A percentile compares a stretch with the other conserved stretches of the same genome.
These are phyloP conservation scores for Colletotrichum agaves DNA, from an alignment of 2,329 filamentous ascomycete species.

Conservation along the genomic window DNA sequence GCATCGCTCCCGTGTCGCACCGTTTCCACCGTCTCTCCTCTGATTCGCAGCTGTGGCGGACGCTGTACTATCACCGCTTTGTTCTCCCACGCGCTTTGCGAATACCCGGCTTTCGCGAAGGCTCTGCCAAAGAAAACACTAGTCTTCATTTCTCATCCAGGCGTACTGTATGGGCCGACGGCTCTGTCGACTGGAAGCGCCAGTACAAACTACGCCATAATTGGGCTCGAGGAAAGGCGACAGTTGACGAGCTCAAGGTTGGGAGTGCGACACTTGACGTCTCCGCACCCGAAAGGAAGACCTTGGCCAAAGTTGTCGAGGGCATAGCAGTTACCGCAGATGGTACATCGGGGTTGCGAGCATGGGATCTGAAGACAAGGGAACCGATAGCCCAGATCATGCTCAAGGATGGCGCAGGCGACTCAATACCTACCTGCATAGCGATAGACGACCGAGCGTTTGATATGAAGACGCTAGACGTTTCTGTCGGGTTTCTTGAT, in stretches of 20 bases:
- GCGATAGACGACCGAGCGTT: conserved; percentile 68
- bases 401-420: conserved; percentile 45
- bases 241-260: conserved; percentile 80
- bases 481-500: conserved; percentile 76
- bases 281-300: conserved; percentile 54
- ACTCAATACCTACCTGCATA: conserved; percentile 68
- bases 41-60: conserved; percentile 92
- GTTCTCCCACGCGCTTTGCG: conserved; percentile 83
- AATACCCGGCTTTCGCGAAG: conserved; percentile 71
- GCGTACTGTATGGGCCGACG: conserved; percentile 57
- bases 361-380: conserved; percentile 78
- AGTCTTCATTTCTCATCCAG: conserved; percentile 59
- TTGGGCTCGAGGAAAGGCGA: conserved; percentile 86
- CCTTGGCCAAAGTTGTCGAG: conserved; percentile 81
- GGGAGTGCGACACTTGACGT: conserved; percentile 36
- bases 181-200: conserved; percentile 81
- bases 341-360: conserved; percentile 73
- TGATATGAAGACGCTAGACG: conserved; percentile 60
- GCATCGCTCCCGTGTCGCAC: conserved; percentile 73
- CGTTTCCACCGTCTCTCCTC: conserved; percentile 78
- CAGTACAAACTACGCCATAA: conserved; percentile 92
- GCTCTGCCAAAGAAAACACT: conserved; percentile 44
- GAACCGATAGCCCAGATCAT: conserved; percentile 64
- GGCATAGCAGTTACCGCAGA: conserved; percentile 85
- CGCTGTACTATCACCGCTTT: conserved; percentile 87